Conservation (phyloP, 2,329 filamentous ascomycete species). For the Tolypocladium guangdongense region DNA sequence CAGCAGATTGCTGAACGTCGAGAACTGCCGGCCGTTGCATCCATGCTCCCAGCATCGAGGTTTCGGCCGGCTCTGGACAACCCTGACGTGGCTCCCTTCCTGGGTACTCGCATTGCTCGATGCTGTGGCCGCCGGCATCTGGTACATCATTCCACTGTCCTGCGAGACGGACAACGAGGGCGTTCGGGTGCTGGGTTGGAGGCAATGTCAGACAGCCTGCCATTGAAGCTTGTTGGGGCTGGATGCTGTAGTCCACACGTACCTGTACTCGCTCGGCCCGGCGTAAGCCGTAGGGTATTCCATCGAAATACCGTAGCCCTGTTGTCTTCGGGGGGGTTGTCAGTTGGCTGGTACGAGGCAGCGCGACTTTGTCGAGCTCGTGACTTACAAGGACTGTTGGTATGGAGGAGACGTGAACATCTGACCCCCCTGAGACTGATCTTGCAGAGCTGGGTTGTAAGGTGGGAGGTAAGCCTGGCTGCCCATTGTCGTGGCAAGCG, state of each 20-base stretch:
- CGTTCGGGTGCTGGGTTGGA: conserved; percentile 22
- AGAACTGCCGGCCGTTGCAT: conserved; percentile 91
- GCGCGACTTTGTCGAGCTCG: conserved; percentile 4
- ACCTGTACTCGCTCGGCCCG: conserved; percentile 27
- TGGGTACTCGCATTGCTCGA: conserved; percentile 22
- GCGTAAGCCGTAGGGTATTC: conserved; percentile 29
- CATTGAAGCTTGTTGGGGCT: background rate
- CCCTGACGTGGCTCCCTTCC: conserved; percentile 45
- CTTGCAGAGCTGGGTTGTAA: conserved; percentile 37
- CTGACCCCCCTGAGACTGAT: conserved; percentile 26
- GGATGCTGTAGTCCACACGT: conserved; percentile 8
- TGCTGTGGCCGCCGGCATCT: conserved; percentile 26
- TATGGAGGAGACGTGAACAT: conserved; percentile 20
- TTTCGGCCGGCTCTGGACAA: conserved; percentile 73
- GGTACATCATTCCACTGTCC: conserved; percentile 32
- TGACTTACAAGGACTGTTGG: conserved; percentile 24
- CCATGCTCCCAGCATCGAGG: conserved; percentile 96
- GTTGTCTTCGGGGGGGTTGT: conserved; percentile 19
- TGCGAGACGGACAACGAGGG: conserved; percentile 25
- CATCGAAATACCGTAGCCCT: conserved; percentile 31
- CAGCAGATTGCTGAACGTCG: conserved; percentile 89
- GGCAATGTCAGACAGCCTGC: conserved; percentile 7
- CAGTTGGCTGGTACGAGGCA: background rate
- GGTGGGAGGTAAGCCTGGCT: conserved; percentile 35
- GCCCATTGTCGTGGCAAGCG: conserved; percentile 33